phyloP scores from a whole-genome alignment of 2,329 filamentous ascomycete genomes.

The Alternaria hordeiaustralica region DNA sequence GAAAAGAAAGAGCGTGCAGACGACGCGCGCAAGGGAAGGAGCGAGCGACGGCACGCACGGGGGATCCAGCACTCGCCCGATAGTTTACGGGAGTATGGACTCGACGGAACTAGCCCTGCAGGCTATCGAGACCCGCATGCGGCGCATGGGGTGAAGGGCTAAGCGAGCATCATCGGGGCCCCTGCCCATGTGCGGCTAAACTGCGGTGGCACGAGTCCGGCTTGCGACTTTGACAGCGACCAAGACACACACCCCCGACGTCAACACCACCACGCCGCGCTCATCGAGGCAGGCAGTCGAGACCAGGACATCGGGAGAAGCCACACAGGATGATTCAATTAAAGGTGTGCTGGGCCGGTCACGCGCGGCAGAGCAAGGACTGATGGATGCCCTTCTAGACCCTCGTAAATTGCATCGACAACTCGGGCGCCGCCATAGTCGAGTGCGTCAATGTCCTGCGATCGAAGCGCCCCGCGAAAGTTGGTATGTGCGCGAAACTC shows the following conservation, averaged over 20 bases:
- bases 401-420: slow-evolving; percentile 99
- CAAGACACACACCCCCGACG: neutral
- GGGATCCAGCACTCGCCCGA: slow-evolving; percentile 14
- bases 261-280: slow-evolving; percentile 16
- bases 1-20: slow-evolving; percentile 34
- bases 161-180: slow-evolving; percentile 7
- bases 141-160: slow-evolving; percentile 6
- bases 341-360: slow-evolving; percentile 37
- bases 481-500: slow-evolving; percentile 67
- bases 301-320: neutral
- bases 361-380: slow-evolving; percentile 22
- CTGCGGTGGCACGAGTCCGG: neutral
- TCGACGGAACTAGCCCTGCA: slow-evolving; percentile 14
- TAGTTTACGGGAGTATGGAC: slow-evolving; percentile 22
- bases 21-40: slow-evolving; percentile 15
- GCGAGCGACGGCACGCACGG: slow-evolving; percentile 32
- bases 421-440: slow-evolving; percentile 95
- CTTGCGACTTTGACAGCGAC: slow-evolving; percentile 3
- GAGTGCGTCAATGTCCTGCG: slow-evolving; percentile 94
- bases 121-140: slow-evolving; percentile 3
- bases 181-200: neutral
- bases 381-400: slow-evolving; percentile 71
- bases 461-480: slow-evolving; percentile 85
- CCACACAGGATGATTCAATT: slow-evolving; percentile 47
- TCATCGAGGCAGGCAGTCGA: neutral